These are phyloP conservation scores for Pseudocercospora fuligena DNA, from an alignment of 2,329 filamentous ascomycete genomes.

Conservation along the genomic window DNA sequence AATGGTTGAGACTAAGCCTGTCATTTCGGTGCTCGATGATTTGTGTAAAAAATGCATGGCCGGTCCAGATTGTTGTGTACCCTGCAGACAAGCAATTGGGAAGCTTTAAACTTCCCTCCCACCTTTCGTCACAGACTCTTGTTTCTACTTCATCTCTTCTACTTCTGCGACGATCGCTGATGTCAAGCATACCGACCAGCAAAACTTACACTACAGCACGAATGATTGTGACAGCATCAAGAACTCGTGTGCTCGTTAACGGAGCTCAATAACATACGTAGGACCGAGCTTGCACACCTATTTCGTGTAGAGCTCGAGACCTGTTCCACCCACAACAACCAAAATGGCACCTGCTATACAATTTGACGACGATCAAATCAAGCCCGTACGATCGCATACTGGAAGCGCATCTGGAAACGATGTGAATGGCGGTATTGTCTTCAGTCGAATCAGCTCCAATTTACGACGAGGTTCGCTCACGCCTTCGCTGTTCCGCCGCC, in stretches of 20 bases:
- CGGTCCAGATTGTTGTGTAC: background rate
- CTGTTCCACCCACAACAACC: background rate
- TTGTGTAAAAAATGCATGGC: background rate
- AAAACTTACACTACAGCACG: background rate
- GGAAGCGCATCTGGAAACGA: slow-evolving; percentile 13
- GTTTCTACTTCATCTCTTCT: background rate
- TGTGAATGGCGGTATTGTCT: slow-evolving; percentile 21
- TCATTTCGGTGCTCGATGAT: background rate
- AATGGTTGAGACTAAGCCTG: background rate
- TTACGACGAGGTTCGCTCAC: background rate
- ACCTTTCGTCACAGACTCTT: background rate
- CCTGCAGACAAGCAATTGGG: background rate
- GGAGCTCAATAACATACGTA: slow-evolving; percentile 2
- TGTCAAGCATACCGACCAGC: background rate
- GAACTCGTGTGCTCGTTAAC: background rate
- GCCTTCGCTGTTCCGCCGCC: slow-evolving; percentile 1
- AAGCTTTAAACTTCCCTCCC: background rate
- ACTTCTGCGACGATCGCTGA: background rate
- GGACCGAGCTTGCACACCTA: background rate
- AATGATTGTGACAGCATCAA: background rate
- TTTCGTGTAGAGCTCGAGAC: background rate
- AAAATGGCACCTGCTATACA: slow-evolving; percentile 22
- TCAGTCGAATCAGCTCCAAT: background rate
- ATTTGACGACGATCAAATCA: slow-evolving; percentile 29
- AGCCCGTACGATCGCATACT: slow-evolving; percentile 14